These are phyloP conservation scores for Arctostaphylos glauca DNA, from an alignment of 148 eudicot genomes.

Conservation along the genomic window DNA sequence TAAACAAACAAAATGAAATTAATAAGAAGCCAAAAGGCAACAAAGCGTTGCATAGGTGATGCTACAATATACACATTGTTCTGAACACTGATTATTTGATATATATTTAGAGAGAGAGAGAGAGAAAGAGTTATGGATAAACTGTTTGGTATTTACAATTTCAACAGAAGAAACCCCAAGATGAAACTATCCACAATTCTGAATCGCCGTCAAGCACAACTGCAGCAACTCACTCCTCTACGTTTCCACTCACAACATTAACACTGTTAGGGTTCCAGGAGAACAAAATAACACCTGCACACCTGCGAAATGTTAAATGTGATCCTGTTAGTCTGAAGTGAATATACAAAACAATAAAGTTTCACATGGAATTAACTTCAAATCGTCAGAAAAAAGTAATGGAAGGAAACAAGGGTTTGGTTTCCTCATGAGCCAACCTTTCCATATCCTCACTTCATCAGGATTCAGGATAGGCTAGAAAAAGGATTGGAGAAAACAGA, in stretches of 20 bases:
- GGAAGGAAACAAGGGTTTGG: neutral
- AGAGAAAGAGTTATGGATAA: neutral
- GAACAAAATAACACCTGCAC: constrained; percentile 32
- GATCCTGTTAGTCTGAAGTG: neutral
- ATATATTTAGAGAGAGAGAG: neutral
- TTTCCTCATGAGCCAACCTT: too few species aligned
- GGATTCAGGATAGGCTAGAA: neutral
- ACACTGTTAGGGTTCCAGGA: constrained; percentile 21
- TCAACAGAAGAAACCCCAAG: constrained; percentile 19
- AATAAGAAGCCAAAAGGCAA: constrained; percentile 5
- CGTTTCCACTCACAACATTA: constrained; percentile 21
- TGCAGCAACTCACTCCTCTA: constrained; percentile 20
- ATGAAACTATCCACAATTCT: constrained; percentile 25
- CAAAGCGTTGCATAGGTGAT: constrained; percentile 15
- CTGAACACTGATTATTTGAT: constrained; percentile 17
- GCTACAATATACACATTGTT: constrained; percentile 27
- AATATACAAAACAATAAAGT: neutral
- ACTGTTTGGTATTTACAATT: constrained; percentile 35
- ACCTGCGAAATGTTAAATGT: constrained; percentile 26
- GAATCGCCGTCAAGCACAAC: constrained; percentile 13
- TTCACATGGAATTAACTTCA: neutral
- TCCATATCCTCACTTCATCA: too few species aligned
- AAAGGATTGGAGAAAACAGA: neutral
- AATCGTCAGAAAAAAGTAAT: neutral
- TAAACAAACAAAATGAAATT: constrained; percentile 1